phyloP scores from a whole-genome alignment of 78 protist genomes.

The slime mould (Dictyostelium discoideum) region dicty_2.7 NC_007091.3:2121001-2121500 shows the following conservation, averaged over 20 bases:
- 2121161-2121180: neutral
- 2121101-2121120: neutral
- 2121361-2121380: neutral
- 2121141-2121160: neutral
- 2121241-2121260: conserved; percentile 3
- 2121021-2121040: conserved; percentile 30
- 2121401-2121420: conserved; percentile 19
- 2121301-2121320: neutral
- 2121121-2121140: conserved; percentile 20
- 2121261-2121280: neutral
- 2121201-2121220: neutral
- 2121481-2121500: neutral
- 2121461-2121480: conserved; percentile 1
- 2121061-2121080: conserved; percentile 27
- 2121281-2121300: neutral
- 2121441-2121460: neutral
- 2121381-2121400: neutral
- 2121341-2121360: neutral
- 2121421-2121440: neutral
- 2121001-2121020: conserved; percentile 2
- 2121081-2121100: conserved; percentile 15
- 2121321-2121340: neutral
- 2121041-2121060: neutral
- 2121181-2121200: neutral
- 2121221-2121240: neutral